These are phyloP conservation scores for Cerrena zonata DNA, from an alignment of 1,284 basidiomycete genomes.

Conservation along the genomic window DNA sequence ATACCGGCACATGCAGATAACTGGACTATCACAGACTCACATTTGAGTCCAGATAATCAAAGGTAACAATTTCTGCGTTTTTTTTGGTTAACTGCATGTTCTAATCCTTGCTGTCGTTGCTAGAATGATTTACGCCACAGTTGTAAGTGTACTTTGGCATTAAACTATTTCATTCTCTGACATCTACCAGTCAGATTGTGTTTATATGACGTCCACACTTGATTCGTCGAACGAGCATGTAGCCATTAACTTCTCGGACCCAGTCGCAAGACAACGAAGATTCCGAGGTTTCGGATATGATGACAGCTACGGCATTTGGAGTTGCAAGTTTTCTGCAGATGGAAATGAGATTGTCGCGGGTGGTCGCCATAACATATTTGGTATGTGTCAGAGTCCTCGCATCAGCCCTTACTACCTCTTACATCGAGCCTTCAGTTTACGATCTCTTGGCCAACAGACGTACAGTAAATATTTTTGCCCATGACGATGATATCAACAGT, in stretches of 20 bases:
- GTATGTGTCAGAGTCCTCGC: constrained; percentile 34
- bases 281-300: constrained; percentile 34
- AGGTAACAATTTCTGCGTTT: constrained; percentile 49
- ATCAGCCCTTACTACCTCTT: neutral
- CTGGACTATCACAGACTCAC: constrained; percentile 95
- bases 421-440: constrained; percentile 64
- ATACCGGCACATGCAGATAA: constrained; percentile 71
- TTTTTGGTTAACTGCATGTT: constrained; percentile 8
- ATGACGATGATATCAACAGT: constrained; percentile 89
- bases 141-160: constrained; percentile 41
- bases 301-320: constrained; percentile 76
- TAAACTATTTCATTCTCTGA: neutral
- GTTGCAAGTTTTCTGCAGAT: constrained; percentile 92
- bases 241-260: constrained; percentile 68
- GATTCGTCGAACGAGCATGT: constrained; percentile 68
- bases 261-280: constrained; percentile 27
- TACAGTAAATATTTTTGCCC: constrained; percentile 80
- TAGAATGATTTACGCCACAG: constrained; percentile 89
- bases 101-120: neutral
- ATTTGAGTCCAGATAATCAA: constrained; percentile 86
- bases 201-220: constrained; percentile 81
- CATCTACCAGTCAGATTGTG: constrained; percentile 51
- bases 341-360: constrained; percentile 86
- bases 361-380: constrained; percentile 72
- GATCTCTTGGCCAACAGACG: constrained; percentile 79